phyloP scores from a whole-genome alignment of 2,329 filamentous ascomycete species.

The Fusarium lyarnte region DNA sequence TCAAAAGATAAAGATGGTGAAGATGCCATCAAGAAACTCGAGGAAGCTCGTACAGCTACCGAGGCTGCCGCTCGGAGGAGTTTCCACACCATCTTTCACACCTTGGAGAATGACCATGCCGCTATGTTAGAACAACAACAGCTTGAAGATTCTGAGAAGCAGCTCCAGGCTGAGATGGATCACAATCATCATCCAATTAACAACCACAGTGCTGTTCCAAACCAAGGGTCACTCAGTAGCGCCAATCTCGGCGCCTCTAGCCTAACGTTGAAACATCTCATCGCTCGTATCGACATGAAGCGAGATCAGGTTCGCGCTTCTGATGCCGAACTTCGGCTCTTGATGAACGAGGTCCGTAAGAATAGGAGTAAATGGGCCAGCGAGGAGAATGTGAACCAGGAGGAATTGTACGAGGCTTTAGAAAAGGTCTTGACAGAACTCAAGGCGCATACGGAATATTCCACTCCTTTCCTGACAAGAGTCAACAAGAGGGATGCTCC shows the following conservation, averaged over 20 bases:
- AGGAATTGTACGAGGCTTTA: slow-evolving; percentile 95
- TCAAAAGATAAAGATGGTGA: slow-evolving; percentile 76
- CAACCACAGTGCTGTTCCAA: slow-evolving; percentile 63
- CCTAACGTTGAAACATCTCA: slow-evolving; percentile 94
- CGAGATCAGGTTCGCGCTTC: slow-evolving; percentile 89
- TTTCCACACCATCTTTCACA: slow-evolving; percentile 95
- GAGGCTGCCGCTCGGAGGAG: slow-evolving; percentile 89
- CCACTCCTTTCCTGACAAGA: slow-evolving; percentile 90
- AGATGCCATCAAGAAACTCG: slow-evolving; percentile 90
- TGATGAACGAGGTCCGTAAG: slow-evolving; percentile 98
- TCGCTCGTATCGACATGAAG: slow-evolving; percentile 93
- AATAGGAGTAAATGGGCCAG: slow-evolving; percentile 99
- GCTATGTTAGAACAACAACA: slow-evolving; percentile 98
- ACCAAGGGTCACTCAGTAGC: slow-evolving; percentile 89
- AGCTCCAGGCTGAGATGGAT: slow-evolving; percentile 95
- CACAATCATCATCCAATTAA: slow-evolving; percentile 65
- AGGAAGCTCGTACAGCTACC: slow-evolving; percentile 89
- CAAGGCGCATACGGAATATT: slow-evolving; percentile 97
- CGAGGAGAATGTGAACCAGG: slow-evolving; percentile 96
- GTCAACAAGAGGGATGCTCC: slow-evolving; percentile 98
- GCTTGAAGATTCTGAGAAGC: slow-evolving; percentile 94
- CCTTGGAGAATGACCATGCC: slow-evolving; percentile 91
- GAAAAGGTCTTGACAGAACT: slow-evolving; percentile 98
- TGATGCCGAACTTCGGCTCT: slow-evolving; percentile 87
- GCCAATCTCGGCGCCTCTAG: slow-evolving; percentile 96